Percentiles rank a stretch among this genome's conserved stretches.
Conservation (phyloP, 1,284 basidiomycete genomes). For the Blastosporella zonata region DNA sequence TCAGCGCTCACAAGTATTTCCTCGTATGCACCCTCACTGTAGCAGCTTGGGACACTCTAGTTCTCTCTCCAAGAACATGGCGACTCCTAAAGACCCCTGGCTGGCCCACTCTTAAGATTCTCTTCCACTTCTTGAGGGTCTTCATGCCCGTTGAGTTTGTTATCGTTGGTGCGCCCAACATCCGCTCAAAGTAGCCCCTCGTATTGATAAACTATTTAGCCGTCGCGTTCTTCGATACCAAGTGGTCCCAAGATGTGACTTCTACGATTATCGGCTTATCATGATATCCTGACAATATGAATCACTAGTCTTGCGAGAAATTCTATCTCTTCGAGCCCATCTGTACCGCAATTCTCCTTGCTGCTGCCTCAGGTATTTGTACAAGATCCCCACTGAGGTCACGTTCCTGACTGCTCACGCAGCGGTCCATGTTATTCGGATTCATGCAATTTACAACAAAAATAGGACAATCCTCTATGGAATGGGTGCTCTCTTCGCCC, state of each 20-base stretch:
- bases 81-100: constrained; percentile 61
- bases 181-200: not conserved
- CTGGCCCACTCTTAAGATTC: constrained; percentile 73
- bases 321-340: constrained; percentile 84
- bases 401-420: constrained; percentile 13
- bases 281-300: not conserved
- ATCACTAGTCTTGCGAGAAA: constrained; percentile 50
- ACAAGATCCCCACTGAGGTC: not conserved
- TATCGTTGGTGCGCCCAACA: constrained; percentile 50
- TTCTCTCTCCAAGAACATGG: constrained; percentile 74
- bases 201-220: constrained; percentile 37
- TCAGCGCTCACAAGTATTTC: constrained; percentile 82
- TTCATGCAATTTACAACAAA: constrained; percentile 73
- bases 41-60: constrained; percentile 82
- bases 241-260: constrained; percentile 53
- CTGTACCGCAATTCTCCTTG: constrained; percentile 72
- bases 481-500: constrained; percentile 57
- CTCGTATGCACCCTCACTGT: constrained; percentile 83
- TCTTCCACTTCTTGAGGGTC: constrained; percentile 69
- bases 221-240: constrained; percentile 78
- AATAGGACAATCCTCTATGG: constrained; percentile 48
- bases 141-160: constrained; percentile 78
- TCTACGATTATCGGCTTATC: not conserved
- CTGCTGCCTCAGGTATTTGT: constrained; percentile 56
- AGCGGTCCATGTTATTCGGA: constrained; percentile 72